Percentiles rank a stretch among this genome's conserved stretches.
These are phyloP conservation scores for Venustampulla echinocandica DNA, from an alignment of 495 filamentous ascomycete genomes.

Conservation along the genomic window DNA sequence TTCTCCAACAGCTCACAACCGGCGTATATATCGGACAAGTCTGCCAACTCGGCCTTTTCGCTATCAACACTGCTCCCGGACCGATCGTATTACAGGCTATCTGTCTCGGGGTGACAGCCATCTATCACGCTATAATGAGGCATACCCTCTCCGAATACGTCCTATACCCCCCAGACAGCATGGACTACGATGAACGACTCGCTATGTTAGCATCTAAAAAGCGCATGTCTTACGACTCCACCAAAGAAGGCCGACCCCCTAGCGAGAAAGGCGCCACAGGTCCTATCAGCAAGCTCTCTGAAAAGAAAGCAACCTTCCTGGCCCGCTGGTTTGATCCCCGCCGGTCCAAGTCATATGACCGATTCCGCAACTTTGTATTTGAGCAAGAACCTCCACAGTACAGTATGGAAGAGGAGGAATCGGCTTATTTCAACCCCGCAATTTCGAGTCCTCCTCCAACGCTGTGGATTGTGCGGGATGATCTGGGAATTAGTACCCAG, in stretches of 20 bases:
- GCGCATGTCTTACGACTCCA: slow-evolving; percentile 21
- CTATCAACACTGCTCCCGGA: slow-evolving; percentile 60
- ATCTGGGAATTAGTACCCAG: slow-evolving; percentile 64
- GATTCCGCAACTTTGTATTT: slow-evolving; percentile 65
- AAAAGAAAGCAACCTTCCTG: slow-evolving; percentile 39
- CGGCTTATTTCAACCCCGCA: slow-evolving; percentile 72
- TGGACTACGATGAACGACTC: slow-evolving; percentile 49
- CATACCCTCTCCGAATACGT: slow-evolving; percentile 67
- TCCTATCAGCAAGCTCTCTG: slow-evolving; percentile 19
- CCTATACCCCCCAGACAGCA: slow-evolving; percentile 59
- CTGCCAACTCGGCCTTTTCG: slow-evolving; percentile 88
- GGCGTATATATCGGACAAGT: slow-evolving; percentile 82
- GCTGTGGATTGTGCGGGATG: slow-evolving; percentile 78
- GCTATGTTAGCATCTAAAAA: slow-evolving; percentile 32
- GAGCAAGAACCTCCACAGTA: slow-evolving; percentile 39
- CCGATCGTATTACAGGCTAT: slow-evolving; percentile 77
- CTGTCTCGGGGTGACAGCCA: slow-evolving; percentile 64
- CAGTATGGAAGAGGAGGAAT: slow-evolving; percentile 45
- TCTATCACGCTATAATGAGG: slow-evolving; percentile 80
- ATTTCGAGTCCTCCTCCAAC: slow-evolving; percentile 54
- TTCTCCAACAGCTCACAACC: slow-evolving; percentile 79
- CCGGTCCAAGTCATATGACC: slow-evolving; percentile 57
- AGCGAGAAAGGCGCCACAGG: slow-evolving; percentile 22
- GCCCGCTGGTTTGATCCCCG: slow-evolving; percentile 68
- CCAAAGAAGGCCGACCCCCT: slow-evolving; percentile 22